Percentiles rank a stretch among this genome's conserved stretches.
These are phyloP conservation scores for Pythium coloratum DNA, from an alignment of 352 stramenopile genomes.

Conservation along the genomic window DNA sequence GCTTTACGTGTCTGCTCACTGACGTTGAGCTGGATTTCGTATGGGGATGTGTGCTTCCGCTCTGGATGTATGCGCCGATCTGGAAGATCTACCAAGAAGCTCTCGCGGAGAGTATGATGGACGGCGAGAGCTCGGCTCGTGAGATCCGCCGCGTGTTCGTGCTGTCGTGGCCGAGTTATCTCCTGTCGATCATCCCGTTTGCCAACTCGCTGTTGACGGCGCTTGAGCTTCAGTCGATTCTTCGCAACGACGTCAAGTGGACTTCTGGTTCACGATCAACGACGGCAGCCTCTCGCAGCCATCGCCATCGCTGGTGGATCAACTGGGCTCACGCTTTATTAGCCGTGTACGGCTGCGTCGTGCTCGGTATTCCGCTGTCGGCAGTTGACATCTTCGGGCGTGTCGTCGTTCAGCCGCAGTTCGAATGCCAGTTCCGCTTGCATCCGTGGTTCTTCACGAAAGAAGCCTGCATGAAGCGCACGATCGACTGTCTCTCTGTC, in stretches of 20 bases:
- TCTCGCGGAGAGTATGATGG: neutral
- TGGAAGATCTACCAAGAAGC: neutral
- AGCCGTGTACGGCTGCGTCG: conserved; percentile 6
- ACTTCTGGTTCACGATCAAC: neutral
- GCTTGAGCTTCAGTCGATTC: conserved; percentile 16
- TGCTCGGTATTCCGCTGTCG: conserved; percentile 5
- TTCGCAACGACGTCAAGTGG: neutral
- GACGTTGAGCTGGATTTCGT: conserved; percentile 30
- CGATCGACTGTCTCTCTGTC: conserved; percentile 11
- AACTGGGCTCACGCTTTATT: conserved; percentile 3
- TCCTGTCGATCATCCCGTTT: conserved; percentile 27
- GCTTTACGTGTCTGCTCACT: conserved; percentile 19
- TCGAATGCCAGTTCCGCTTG: conserved; percentile 3
- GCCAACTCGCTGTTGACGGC: conserved; percentile 11
- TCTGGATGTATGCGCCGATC: conserved; percentile 25
- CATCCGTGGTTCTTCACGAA: conserved; percentile 23
- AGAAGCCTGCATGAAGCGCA: conserved; percentile 17
- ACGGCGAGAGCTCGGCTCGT: conserved; percentile 12
- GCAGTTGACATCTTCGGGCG: neutral
- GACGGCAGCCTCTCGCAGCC: neutral
- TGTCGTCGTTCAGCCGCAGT: neutral
- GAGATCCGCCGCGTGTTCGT: conserved; percentile 28
- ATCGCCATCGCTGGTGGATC: neutral
- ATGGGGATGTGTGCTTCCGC: conserved; percentile 27
- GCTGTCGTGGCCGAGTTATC: conserved; percentile 21